A percentile compares a stretch with the other conserved stretches of the same genome.
phyloP scores from a whole-genome alignment of 257 asterid species.

The Verbascum thapsus region DNA sequence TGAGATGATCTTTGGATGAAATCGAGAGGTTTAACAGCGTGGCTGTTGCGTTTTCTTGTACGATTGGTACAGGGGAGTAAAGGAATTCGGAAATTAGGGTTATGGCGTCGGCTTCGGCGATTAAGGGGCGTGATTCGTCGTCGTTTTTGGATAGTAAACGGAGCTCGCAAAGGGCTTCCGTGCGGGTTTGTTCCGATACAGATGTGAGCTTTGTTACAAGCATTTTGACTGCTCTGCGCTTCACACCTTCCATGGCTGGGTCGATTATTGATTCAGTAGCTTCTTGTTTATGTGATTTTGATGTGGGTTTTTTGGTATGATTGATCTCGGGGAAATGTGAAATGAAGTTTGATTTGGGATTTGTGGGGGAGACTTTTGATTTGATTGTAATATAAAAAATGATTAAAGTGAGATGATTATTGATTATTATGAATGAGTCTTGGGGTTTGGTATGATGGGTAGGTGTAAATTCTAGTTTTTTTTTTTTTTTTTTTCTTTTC shows the following conservation, averaged over 20 bases:
- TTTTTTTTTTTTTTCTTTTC: too few species aligned
- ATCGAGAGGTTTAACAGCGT: constrained; percentile 82
- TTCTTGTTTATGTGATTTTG: constrained; percentile 8
- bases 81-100: constrained; percentile 78
- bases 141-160: constrained; percentile 78
- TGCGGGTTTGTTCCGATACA: constrained; percentile 80
- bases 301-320: neutral
- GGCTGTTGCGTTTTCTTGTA: constrained; percentile 93
- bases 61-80: constrained; percentile 54
- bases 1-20: constrained; percentile 64
- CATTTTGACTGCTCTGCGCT: constrained; percentile 56
- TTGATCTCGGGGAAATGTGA: too few species aligned
- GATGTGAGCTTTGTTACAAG: constrained; percentile 78
- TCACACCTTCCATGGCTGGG: constrained; percentile 62
- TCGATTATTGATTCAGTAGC: neutral
- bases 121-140: constrained; percentile 65
- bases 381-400: too few species aligned
- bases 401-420: too few species aligned
- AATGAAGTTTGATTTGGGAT: constrained; percentile 1
- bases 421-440: too few species aligned
- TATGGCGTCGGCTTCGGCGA: constrained; percentile 75
- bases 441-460: too few species aligned
- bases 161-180: constrained; percentile 83
- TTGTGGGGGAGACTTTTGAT: too few species aligned
- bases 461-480: too few species aligned